Conservation (phyloP, 2,329 filamentous ascomycete species). For the Colletotrichum chrysophilum region DNA sequence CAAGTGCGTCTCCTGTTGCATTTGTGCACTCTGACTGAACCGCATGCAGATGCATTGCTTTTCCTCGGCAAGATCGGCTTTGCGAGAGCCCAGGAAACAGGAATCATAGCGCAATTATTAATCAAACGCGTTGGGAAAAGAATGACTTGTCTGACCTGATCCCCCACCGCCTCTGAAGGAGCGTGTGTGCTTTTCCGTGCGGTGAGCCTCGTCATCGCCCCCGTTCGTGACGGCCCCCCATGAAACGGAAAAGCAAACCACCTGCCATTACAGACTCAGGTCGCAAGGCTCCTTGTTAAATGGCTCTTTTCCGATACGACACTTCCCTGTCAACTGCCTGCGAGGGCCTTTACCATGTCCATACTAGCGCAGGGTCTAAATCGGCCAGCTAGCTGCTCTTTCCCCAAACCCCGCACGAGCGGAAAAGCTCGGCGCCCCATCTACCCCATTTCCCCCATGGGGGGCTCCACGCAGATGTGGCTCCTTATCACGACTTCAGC, state of each 20-base stretch:
- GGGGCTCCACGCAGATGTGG: conserved; percentile 1
- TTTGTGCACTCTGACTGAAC: background rate
- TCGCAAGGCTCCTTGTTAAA: background rate
- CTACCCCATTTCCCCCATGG: conserved; percentile 6
- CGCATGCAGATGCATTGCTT: background rate
- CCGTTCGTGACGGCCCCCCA: background rate
- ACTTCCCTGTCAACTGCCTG: background rate
- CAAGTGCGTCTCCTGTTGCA: background rate
- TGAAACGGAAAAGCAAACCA: background rate
- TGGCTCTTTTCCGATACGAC: conserved; percentile 5
- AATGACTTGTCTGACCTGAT: background rate
- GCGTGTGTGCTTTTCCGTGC: conserved; percentile 1
- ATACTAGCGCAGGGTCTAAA: conserved; percentile 11
- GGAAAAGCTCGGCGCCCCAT: conserved; percentile 19
- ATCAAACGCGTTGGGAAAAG: background rate
- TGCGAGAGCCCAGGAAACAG: background rate
- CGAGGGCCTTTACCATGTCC: background rate
- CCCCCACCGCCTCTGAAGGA: background rate
- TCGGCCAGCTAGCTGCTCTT: background rate
- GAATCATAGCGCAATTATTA: conserved; percentile 4
- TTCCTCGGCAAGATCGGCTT: conserved; percentile 9
- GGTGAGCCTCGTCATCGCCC: background rate
- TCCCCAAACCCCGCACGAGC: conserved; percentile 14
- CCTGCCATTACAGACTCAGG: background rate
- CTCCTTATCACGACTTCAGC: conserved; percentile 1